A percentile compares a stretch with the other conserved stretches of the same genome.
phyloP scores from a whole-genome alignment of 2,329 filamentous ascomycete genomes.

The Cercospora canescens region DNA sequence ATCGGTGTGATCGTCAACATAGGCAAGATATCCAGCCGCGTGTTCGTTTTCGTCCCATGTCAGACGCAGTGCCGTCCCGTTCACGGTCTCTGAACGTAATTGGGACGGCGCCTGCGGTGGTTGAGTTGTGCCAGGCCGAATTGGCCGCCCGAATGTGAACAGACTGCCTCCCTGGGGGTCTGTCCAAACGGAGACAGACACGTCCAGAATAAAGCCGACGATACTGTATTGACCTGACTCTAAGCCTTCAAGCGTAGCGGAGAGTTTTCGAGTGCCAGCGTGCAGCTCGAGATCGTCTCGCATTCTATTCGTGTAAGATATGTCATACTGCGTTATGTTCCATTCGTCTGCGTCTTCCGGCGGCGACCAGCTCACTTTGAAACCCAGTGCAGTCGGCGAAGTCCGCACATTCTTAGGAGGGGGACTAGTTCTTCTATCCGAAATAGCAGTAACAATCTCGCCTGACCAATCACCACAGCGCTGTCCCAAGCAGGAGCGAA shows the following conservation, averaged over 20 bases:
- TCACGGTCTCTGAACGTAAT: not conserved
- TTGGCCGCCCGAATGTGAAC: not conserved
- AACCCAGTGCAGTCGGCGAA: constrained; percentile 4
- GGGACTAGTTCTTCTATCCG: constrained; percentile 8
- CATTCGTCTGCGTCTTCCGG: constrained; percentile 1
- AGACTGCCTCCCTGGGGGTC: constrained; percentile 3
- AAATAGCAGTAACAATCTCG: constrained; percentile 5
- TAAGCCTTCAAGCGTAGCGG: constrained; percentile 4
- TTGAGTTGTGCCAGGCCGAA: not conserved
- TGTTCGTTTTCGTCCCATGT: not conserved
- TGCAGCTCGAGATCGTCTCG: not conserved
- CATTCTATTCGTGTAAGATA: not conserved
- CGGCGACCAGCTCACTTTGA: constrained; percentile 6
- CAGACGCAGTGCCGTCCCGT: not conserved
- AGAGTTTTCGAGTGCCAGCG: not conserved
- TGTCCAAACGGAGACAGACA: not conserved
- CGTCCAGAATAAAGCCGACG: not conserved
- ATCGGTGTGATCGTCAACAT: not conserved
- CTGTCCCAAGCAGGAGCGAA: constrained; percentile 9
- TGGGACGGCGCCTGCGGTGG: not conserved
- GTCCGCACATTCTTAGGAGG: constrained; percentile 7
- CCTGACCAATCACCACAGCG: constrained; percentile 9
- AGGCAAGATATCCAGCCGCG: not conserved
- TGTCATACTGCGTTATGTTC: constrained; percentile 12
- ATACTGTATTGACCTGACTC: constrained; percentile 8